A percentile compares a stretch with the other conserved stretches of the same genome.
Evolutionary conservation across 257 asterid genomes (phyloP).

Genomic region (Avicennia marina): DNA sequence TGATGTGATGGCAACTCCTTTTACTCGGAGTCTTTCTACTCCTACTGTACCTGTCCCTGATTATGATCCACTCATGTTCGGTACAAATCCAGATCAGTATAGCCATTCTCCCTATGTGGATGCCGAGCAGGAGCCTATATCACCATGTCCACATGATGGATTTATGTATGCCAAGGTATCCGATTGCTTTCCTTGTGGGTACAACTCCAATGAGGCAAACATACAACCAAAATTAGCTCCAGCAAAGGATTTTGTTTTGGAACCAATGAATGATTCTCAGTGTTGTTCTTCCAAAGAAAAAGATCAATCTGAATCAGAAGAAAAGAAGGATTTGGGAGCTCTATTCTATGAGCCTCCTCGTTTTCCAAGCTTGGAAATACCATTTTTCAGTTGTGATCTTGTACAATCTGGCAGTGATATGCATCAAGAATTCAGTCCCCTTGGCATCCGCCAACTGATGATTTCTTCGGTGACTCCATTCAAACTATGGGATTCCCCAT

Average conservation of each 20-base stretch:
- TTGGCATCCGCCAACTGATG: slow-evolving; percentile 95
- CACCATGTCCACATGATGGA: slow-evolving; percentile 31
- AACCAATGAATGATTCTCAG: slow-evolving; percentile 35
- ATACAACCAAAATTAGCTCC: slow-evolving; percentile 43
- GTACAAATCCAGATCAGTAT: slow-evolving; percentile 37
- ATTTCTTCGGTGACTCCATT: slow-evolving; percentile 70
- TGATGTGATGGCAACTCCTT: slow-evolving; percentile 38
- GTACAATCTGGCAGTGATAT: slow-evolving; percentile 64
- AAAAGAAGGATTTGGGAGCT: slow-evolving; percentile 52
- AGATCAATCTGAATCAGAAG: slow-evolving; percentile 26
- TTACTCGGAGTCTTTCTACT: slow-evolving; percentile 31
- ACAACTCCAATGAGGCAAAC: slow-evolving; percentile 29
- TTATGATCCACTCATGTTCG: slow-evolving; percentile 32
- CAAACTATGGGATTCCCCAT: slow-evolving; percentile 92
- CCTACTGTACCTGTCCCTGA: slow-evolving; percentile 33
- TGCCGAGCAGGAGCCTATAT: slow-evolving; percentile 32
- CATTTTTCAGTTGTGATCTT: slow-evolving; percentile 91
- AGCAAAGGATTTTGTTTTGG: slow-evolving; percentile 47
- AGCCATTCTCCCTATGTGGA: slow-evolving; percentile 31
- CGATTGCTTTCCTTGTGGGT: slow-evolving; percentile 31
- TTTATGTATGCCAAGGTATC: slow-evolving; percentile 32
- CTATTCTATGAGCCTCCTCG: slow-evolving; percentile 91
- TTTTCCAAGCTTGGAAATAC: slow-evolving; percentile 84
- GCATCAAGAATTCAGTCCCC: slow-evolving; percentile 94
- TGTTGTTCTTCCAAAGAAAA: slow-evolving; percentile 32